Base-by-base conservation (phyloP, 2,329 filamentous ascomycete genomes). In the Byssothecium circinans region DNA sequence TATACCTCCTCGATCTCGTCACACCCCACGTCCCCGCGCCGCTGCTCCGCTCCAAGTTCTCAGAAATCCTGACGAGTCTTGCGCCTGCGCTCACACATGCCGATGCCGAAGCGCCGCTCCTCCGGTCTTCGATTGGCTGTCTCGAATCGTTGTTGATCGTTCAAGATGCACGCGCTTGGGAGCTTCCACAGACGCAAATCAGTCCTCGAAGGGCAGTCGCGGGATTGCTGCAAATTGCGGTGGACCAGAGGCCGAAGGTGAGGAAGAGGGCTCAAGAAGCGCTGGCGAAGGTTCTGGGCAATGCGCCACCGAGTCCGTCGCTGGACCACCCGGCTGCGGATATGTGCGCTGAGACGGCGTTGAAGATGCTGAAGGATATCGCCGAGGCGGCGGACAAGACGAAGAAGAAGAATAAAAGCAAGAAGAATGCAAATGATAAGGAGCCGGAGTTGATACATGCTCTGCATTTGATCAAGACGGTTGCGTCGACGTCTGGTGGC, bases 1-100 rank as follows among this genome's bases (percentile, higher is more conserved):
- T 99, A 60, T 99, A 99, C 73, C 85, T 99, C 14, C 89, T 99
- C 76, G 92, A 99, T 73, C 79, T 95, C 58, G 83, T 96, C 60
- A 94, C 91, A 14, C 88, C 88, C 49, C 88, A 86, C 74, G 85
- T 91, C 52, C 90, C 94, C 45, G 82, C 89, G 52, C 84, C 91
- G 50, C 85, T 99, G 50, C 86, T 99, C 47, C 89, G 91, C 65
- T 88, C 90, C 58, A 96, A 97, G 72, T 99, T 99, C 76, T 87
- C 89, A 22, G 89, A 95, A 72, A 96, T 99, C 64, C 84, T 99
- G 51, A 84, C 86, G 25, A 85, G 88, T 52, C 82, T 99, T 58
- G 91, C 89, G 17, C 91, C 92, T 2, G 87, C 91, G 11, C 80
- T 99, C 38, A 85, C 88, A 44, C 80, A 89, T 56, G 78, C 84